phyloP scores from a whole-genome alignment of 1,139 yeast species.

The Geotrichum citri-aurantii region DNA sequence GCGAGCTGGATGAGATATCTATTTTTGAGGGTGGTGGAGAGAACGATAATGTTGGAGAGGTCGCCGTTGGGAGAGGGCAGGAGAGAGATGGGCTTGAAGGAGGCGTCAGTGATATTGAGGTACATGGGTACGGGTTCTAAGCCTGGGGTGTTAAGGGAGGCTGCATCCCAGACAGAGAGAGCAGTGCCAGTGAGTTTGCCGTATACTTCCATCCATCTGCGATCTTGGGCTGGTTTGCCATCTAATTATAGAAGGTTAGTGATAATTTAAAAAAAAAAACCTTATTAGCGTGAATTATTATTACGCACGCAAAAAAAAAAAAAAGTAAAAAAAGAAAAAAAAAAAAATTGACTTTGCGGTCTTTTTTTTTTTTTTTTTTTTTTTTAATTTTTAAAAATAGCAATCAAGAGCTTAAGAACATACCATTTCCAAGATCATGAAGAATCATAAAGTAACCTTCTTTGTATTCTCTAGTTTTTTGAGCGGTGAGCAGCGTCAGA shows the following conservation, averaged over 20 bases:
- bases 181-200: constrained; percentile 89
- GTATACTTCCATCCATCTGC: constrained; percentile 89
- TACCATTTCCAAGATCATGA: constrained; percentile 36
- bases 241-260: constrained; percentile 9
- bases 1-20: constrained; percentile 35
- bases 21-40: constrained; percentile 86
- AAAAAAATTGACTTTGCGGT: too few species aligned
- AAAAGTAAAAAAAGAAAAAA: constrained; percentile 12
- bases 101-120: constrained; percentile 84
- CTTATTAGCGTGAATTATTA: background rate
- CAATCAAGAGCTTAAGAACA: constrained; percentile 10
- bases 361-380: constrained; percentile 5
- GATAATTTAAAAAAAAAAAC: background rate
- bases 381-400: too few species aligned
- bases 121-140: constrained; percentile 59
- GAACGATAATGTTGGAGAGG: constrained; percentile 70
- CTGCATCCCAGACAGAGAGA: constrained; percentile 44
- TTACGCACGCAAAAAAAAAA: background rate
- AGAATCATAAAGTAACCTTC: constrained; percentile 44
- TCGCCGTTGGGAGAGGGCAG: constrained; percentile 61
- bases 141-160: constrained; percentile 40
- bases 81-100: constrained; percentile 64
- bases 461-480: constrained; percentile 45
- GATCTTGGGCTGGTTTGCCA: constrained; percentile 57
- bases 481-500: constrained; percentile 48